phyloP scores from a whole-genome alignment of 768 basidiomycete species.

The Phanerochaete sordida region DNA sequence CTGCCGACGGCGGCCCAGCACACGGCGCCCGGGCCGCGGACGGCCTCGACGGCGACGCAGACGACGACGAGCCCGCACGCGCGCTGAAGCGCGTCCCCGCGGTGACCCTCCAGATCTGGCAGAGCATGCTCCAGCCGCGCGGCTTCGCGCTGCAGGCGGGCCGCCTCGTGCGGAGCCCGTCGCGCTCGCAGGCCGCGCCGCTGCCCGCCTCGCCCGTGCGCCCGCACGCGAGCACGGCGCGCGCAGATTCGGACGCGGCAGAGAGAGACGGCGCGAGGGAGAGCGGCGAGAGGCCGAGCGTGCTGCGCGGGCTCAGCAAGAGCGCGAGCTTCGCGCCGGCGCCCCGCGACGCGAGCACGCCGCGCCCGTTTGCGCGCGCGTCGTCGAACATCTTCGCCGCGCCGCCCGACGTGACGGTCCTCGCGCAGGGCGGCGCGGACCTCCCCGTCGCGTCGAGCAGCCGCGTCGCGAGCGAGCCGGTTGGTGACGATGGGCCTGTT shows the following conservation, averaged over 20 bases:
- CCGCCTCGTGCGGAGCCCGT: constrained; percentile 59
- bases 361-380: background rate
- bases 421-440: constrained; percentile 4
- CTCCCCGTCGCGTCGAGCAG: constrained; percentile 14
- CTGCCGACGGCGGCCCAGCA: too few species aligned
- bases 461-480: background rate
- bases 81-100: constrained; percentile 55
- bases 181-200: constrained; percentile 34
- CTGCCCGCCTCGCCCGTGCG: too few species aligned
- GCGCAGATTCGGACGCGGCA: too few species aligned
- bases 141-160: constrained; percentile 62
- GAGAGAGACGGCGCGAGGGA: too few species aligned
- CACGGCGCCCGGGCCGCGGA: too few species aligned
- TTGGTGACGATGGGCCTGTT: too few species aligned
- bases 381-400: constrained; percentile 11
- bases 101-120: constrained; percentile 68
- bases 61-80: constrained; percentile 55
- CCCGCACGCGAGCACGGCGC: too few species aligned
- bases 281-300: background rate
- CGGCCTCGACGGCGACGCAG: constrained; percentile 10
- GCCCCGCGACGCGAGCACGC: constrained; percentile 5
- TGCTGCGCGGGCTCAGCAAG: background rate
- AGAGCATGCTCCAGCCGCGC: constrained; percentile 59
- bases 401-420: background rate
- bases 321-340: constrained; percentile 37